A percentile compares a stretch with the other conserved stretches of the same genome.
These are phyloP conservation scores for Trametes coccinea DNA, from an alignment of 768 basidiomycete species.

Conservation along the genomic window DNA sequence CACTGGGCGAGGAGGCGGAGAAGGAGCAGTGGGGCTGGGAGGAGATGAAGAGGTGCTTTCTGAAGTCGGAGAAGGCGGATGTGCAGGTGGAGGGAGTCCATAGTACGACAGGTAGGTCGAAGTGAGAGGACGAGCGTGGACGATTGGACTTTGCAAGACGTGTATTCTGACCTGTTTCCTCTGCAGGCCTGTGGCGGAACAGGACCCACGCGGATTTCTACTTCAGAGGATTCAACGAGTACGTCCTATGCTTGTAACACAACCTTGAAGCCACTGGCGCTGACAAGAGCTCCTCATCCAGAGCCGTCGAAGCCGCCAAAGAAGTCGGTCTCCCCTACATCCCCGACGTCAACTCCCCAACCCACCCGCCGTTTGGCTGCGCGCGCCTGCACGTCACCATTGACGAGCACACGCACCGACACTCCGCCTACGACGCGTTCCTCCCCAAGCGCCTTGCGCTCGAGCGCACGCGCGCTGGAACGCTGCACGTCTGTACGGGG, in stretches of 20 bases:
- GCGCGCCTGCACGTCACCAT: slow-evolving; percentile 27
- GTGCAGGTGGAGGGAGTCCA: slow-evolving; percentile 16
- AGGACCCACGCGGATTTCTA: slow-evolving; percentile 16
- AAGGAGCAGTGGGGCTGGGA: slow-evolving; percentile 37
- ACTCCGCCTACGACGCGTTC: slow-evolving; percentile 28
- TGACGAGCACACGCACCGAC: slow-evolving; percentile 19
- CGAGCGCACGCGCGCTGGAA: slow-evolving; percentile 4
- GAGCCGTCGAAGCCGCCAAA: slow-evolving; percentile 22
- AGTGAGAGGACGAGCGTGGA: not conserved
- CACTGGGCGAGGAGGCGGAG: slow-evolving; percentile 6
- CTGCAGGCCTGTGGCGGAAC: slow-evolving; percentile 18
- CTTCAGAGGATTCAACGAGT: slow-evolving; percentile 16
- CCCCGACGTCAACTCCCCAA: slow-evolving; percentile 26
- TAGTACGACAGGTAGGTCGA: not conserved
- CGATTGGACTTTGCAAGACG: no score
- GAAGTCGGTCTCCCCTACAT: slow-evolving; percentile 25
- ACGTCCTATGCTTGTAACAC: not conserved
- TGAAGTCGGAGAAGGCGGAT: slow-evolving; percentile 33
- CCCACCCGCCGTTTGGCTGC: slow-evolving; percentile 23
- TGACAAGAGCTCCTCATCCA: not conserved
- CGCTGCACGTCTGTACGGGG: slow-evolving; percentile 25
- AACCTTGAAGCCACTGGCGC: not conserved
- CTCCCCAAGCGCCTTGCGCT: slow-evolving; percentile 18
- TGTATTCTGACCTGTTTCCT: not conserved
- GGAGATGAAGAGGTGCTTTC: slow-evolving; percentile 36